These are phyloP conservation scores for Earliella scabrosa DNA, from an alignment of 1,284 basidiomycete genomes.

Conservation along the genomic window DNA sequence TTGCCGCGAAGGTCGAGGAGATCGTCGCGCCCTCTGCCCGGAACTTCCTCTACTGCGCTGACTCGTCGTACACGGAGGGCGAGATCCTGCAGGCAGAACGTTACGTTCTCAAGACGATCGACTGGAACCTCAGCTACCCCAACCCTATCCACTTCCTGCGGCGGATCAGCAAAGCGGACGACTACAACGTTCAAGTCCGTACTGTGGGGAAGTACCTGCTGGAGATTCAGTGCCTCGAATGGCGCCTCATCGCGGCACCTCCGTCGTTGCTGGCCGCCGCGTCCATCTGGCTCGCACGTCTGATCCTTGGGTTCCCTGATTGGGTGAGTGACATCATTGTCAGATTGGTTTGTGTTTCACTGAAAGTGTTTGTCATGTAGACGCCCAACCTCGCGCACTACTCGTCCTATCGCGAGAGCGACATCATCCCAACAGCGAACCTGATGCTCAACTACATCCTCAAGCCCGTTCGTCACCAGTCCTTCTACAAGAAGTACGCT, in stretches of 20 bases:
- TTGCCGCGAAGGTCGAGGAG: slow-evolving; percentile 96
- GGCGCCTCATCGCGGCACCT: slow-evolving; percentile 79
- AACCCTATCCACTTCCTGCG: slow-evolving; percentile 94
- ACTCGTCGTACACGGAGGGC: slow-evolving; percentile 83
- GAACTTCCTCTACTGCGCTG: slow-evolving; percentile 90
- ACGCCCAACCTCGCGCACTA: slow-evolving; percentile 90
- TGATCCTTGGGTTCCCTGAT: slow-evolving; percentile 81
- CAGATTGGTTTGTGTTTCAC: no score
- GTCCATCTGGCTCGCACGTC: slow-evolving; percentile 88
- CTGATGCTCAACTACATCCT: slow-evolving; percentile 94
- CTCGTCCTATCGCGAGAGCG: slow-evolving; percentile 87
- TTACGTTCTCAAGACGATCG: slow-evolving; percentile 90
- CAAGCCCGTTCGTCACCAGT: slow-evolving; percentile 73
- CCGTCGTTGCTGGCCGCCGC: slow-evolving; percentile 91
- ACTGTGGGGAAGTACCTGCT: slow-evolving; percentile 94
- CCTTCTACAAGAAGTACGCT: slow-evolving; percentile 85
- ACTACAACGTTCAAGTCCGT: slow-evolving; percentile 90
- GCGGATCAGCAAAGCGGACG: slow-evolving; percentile 94
- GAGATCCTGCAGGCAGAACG: slow-evolving; percentile 95
- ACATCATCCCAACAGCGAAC: slow-evolving; percentile 87
- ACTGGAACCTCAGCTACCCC: slow-evolving; percentile 92
- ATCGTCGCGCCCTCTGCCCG: slow-evolving; percentile 89
- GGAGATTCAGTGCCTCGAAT: slow-evolving; percentile 91
- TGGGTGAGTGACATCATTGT: slow-evolving; percentile 66
- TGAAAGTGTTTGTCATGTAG: slow-evolving; percentile 42